Conservation (phyloP, 306 rosid species). For the Begonia masoniana region DNA sequence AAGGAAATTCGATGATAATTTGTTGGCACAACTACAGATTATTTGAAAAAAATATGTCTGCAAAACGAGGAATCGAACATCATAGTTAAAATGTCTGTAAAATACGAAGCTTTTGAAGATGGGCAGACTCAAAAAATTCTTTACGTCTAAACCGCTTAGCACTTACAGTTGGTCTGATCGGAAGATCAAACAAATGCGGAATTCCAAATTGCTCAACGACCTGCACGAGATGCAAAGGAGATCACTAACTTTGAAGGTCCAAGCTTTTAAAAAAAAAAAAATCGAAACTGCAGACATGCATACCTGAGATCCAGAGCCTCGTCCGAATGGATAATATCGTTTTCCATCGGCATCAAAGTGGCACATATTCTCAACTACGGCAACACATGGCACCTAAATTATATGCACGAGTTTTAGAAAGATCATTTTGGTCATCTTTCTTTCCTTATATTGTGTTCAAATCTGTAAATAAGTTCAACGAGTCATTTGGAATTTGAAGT, state of each 20-base stretch:
- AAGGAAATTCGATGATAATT: too few species aligned
- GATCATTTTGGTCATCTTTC: too few species aligned
- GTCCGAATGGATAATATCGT: constrained; percentile 86
- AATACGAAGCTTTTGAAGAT: too few species aligned
- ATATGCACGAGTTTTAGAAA: neutral
- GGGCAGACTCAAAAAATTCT: too few species aligned
- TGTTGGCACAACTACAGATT: too few species aligned
- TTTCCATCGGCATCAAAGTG: constrained; percentile 97
- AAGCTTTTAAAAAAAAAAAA: neutral
- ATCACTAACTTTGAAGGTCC: constrained; percentile 2
- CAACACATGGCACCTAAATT: constrained; percentile 87
- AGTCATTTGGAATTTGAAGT: neutral
- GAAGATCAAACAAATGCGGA: constrained; percentile 93
- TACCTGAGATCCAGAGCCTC: constrained; percentile 95
- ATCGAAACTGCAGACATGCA: constrained; percentile 7
- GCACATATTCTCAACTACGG: constrained; percentile 97
- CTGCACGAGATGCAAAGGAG: constrained; percentile 33
- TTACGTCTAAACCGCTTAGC: too few species aligned
- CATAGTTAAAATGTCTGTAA: too few species aligned
- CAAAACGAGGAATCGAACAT: too few species aligned
- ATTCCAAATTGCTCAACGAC: constrained; percentile 95
- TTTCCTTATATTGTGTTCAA: too few species aligned
- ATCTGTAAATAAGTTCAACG: too few species aligned
- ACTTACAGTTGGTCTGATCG: constrained; percentile 86
- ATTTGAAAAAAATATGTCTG: too few species aligned